Evolutionary conservation across 148 eudicot genomes (phyloP), one percentile per base, ranked within the genome.

Genomic region (Pharnaceum exiguum): DNA sequence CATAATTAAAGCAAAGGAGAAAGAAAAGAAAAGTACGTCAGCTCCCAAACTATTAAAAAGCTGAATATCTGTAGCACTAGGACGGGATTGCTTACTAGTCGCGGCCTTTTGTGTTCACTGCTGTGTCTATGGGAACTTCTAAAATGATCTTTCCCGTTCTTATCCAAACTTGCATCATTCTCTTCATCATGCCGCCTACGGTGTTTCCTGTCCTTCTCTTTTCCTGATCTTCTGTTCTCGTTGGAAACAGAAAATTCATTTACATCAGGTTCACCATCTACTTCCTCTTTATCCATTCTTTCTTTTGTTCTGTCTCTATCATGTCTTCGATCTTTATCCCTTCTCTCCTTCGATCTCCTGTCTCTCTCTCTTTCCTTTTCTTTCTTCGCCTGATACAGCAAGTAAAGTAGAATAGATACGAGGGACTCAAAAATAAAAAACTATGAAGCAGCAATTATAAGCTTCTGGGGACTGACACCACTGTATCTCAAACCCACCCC

Each of bases 331-430:
- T 80, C 94, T 59, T 78, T 83, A 10, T 81, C 82, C 65, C 74
- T 78, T 53, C 77, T 69, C 9, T 82, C 81, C 69, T 76, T 91
- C 7, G 75, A 84, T 67, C 71, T 80, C 55, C 38, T 82, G 49
- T 68, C 80, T 46, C 75, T 82, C 56, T 87, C 87, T 68, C 82
- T 76, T 5, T 77, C 84, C 45, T 85, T 80, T 36, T 90, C 95
- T 76, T 75, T 90, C 71, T 68, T 84, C 47, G 78, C 82, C 97
- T 90, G 87, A 67, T 39, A 43, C 36, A 39, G 31, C 10, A 38
- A 32, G 63, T 32, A 26, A 47, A 42, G 5, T 21, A 22, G 35
- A 51, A 13, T 13, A 43, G 22, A 23, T 33, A 27, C 10, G 10
- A 36, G 26, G 28, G 3, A 18, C 26, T 35, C 22, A 50, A n/a